Evolutionary conservation across 768 basidiomycete genomes (phyloP).

Genomic region (Boletus barrowsii): DNA sequence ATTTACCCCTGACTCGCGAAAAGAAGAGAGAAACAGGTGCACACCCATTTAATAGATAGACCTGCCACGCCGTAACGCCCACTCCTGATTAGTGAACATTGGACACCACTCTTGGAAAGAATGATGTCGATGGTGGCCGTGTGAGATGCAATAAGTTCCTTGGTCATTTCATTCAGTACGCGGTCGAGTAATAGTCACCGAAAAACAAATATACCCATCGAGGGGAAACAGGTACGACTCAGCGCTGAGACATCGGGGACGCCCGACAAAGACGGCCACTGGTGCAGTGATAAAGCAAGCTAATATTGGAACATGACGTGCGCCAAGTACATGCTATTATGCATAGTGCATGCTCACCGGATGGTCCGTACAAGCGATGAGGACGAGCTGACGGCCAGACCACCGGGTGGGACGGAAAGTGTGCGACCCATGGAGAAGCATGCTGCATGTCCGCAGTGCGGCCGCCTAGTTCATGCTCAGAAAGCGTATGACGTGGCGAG

Average conservation of each 20-base stretch:
- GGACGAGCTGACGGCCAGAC: not conserved
- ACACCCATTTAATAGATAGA: not conserved
- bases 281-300: not conserved
- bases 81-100: not conserved
- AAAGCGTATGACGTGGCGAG: conserved; percentile 18
- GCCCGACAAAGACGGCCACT: conserved; percentile 2
- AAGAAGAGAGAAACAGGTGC: not conserved
- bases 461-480: conserved; percentile 13
- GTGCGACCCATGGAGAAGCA: conserved; percentile 3
- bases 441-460: conserved; percentile 24
- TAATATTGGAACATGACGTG: conserved; percentile 10
- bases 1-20: not conserved
- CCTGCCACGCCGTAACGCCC: not conserved
- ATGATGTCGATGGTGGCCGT: too few species aligned
- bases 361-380: not conserved
- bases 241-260: conserved; percentile 13
- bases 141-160: not conserved
- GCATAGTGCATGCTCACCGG: not conserved
- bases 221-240: not conserved
- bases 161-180: not conserved
- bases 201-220: conserved; percentile 2
- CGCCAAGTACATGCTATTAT: not conserved
- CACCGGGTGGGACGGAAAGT: not conserved
- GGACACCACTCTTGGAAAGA: conserved; percentile 1
- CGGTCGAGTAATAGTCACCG: not conserved